These are phyloP conservation scores for Millerago galiae DNA, from an alignment of 805 yeast genomes.

Conservation along the genomic window DNA sequence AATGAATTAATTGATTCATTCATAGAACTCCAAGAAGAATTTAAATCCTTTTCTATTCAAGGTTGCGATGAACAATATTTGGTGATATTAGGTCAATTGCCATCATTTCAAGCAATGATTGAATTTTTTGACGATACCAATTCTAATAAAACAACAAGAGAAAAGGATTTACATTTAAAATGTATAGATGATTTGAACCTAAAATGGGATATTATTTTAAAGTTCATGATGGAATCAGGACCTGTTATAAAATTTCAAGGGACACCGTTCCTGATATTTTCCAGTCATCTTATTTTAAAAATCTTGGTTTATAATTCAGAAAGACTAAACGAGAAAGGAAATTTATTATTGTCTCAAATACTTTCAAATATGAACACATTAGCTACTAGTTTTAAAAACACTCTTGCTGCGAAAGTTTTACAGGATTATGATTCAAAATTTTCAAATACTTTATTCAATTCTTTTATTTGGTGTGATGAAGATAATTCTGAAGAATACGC, in stretches of 20 bases:
- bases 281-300: not conserved
- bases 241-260: not conserved
- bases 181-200: not conserved
- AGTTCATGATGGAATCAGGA: not conserved
- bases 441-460: not conserved
- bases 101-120: too few species aligned
- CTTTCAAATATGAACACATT: not conserved
- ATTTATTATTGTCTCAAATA: too few species aligned
- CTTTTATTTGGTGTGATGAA: conserved; percentile 1
- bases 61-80: too few species aligned
- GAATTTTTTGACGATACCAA: too few species aligned
- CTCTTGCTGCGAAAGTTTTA: not conserved
- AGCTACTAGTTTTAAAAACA: too few species aligned
- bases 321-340: not conserved
- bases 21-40: too few species aligned
- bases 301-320: not conserved
- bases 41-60: too few species aligned
- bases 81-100: too few species aligned
- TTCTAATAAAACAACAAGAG: too few species aligned
- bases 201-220: not conserved
- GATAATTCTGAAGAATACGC: not conserved
- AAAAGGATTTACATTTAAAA: too few species aligned
- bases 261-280: not conserved
- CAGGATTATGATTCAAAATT: not conserved
- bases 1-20: too few species aligned